Evolutionary conservation across 371 early-diverging fungal species (phyloP).

Genomic region (Mortierella sp.): DNA sequence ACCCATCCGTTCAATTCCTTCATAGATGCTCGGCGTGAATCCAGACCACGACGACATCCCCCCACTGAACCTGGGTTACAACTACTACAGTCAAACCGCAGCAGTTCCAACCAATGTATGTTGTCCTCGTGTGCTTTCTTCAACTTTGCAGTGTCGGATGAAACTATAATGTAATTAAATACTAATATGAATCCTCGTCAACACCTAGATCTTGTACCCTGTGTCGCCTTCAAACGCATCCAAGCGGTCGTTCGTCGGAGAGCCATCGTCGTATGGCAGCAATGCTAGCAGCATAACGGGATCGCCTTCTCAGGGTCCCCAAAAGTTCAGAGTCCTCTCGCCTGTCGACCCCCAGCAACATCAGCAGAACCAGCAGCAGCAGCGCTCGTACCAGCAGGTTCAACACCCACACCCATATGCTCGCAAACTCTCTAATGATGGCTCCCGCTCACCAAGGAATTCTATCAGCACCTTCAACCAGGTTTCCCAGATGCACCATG

Average conservation of each 20-base stretch:
- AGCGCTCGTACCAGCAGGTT: constrained; percentile 10
- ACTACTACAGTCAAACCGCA: constrained; percentile 13
- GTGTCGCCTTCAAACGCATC: constrained; percentile 18
- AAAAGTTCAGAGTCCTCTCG: constrained; percentile 27
- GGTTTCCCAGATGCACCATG: neutral
- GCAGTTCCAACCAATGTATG: constrained; percentile 30
- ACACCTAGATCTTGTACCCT: constrained; percentile 1
- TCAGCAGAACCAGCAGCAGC: constrained; percentile 19
- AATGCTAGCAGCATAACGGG: neutral
- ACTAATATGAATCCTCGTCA: neutral
- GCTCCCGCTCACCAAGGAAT: constrained; percentile 19
- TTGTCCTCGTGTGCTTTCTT: neutral
- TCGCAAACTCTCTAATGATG: constrained; percentile 37
- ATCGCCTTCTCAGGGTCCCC: constrained; percentile 31
- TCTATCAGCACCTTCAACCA: constrained; percentile 19
- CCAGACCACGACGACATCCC: constrained; percentile 30
- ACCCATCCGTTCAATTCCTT: neutral
- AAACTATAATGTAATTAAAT: neutral
- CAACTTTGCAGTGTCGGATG: neutral
- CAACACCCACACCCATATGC: constrained; percentile 37
- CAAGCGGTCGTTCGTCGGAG: constrained; percentile 20
- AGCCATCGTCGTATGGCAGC: constrained; percentile 11
- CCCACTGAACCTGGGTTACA: neutral
- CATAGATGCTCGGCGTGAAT: constrained; percentile 45
- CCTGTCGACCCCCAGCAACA: constrained; percentile 28